Evolutionary conservation across 352 stramenopile species (phyloP), one percentile per base, ranked within the genome.

Genomic region (Phytophthora tubulina): DNA sequence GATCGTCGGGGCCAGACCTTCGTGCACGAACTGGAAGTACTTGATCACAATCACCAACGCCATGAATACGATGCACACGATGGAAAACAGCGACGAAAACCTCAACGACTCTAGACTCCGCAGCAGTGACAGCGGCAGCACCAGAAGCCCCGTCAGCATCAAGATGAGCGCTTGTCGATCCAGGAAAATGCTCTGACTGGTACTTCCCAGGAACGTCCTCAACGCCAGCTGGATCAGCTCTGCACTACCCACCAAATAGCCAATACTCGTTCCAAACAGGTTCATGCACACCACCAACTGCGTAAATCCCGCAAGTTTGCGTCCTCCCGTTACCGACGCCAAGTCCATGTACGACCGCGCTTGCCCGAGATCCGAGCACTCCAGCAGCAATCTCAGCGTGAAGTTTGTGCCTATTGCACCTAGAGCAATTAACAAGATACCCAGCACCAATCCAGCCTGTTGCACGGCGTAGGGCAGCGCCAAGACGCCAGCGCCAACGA

Each of bases 61-160:
- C 84, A 97, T 94, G 73, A 95, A 97, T n/a, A 89, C 79, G 56
- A 94, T 95, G 68, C 89, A 97, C 8, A 93, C 54, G 48, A 97
- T 93, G 2, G 87, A 95, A 68, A 97, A 95, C 30, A 97, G 78
- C 67, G 86, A 95, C n/a, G 89, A 91, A 52, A 96, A 97, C 27
- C 90, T 74, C 32, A 97, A 68, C 51, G 90, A 91, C 59, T 92
- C 88, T 10, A 97, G 80, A 63, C 86, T 95, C 10, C 85, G 86
- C 32, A 96, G 84, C 15, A 97, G 72, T 42, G 88, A 91, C n/a
- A 97, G 70, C 38, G 90, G 90, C 31, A 95, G 73, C 48, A 97
- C 85, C 36, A 97, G 85, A 30, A 84, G 60, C 10, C 73, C 57
- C 4, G 76, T 75, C 7, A 96, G 79, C 42, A 93, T 77, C 39